Conservation (phyloP, 176 grass and related monocot genomes). For the Calamus simplicifolius region DNA sequence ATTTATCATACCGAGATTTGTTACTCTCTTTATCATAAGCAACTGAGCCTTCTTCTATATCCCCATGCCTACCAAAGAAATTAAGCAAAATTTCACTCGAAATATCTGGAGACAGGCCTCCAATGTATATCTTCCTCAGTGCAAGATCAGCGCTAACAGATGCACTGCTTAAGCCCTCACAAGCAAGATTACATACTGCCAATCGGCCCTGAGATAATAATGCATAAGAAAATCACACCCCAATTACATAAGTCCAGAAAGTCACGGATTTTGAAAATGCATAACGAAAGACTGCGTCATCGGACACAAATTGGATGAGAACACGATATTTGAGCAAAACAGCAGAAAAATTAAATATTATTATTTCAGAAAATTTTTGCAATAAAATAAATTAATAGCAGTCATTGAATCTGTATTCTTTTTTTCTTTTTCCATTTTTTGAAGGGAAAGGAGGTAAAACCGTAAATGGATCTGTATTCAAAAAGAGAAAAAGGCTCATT, state of each 20-base stretch:
- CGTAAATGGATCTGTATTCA: too few relatives aligned
- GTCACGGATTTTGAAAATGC: not conserved
- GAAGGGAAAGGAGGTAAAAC: too few relatives aligned
- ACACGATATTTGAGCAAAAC: too few relatives aligned
- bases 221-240: not conserved
- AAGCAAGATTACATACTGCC: constrained; percentile 14
- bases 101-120: constrained; percentile 14
- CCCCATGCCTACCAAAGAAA: constrained; percentile 10
- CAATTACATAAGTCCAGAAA: not conserved
- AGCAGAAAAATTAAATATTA: too few relatives aligned
- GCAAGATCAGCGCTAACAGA: constrained; percentile 4
- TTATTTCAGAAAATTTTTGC: too few relatives aligned
- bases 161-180: constrained; percentile 6
- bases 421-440: too few relatives aligned
- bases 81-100: constrained; percentile 4
- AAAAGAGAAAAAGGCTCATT: too few relatives aligned
- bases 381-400: too few relatives aligned
- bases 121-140: constrained; percentile 9
- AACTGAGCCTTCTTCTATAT: constrained; percentile 18
- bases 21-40: constrained; percentile 15
- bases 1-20: constrained; percentile 3
- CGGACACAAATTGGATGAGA: too few relatives aligned
- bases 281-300: too few relatives aligned
- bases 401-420: too few relatives aligned
- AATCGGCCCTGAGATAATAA: constrained; percentile 2